Conservation (phyloP, 495 filamentous ascomycete genomes). For the Usnea hakonensis region DNA sequence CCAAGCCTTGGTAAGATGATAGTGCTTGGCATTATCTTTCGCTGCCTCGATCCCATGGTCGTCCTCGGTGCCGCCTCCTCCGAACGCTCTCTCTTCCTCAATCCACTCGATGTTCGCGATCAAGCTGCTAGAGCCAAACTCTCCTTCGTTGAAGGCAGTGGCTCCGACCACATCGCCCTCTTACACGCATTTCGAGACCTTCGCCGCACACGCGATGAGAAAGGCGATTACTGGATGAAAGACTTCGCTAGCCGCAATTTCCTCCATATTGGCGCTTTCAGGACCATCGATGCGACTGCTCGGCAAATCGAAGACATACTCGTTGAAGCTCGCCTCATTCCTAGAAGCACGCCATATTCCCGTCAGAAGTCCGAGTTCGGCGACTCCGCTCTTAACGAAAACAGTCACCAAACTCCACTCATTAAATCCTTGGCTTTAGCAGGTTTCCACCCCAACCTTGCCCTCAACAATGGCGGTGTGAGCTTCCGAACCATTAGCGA, state of each 20-base stretch:
- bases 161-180: conserved; percentile 47
- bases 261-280: conserved; percentile 36
- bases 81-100: conserved; percentile 39
- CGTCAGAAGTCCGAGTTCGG: conserved; percentile 35
- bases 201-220: conserved; percentile 28
- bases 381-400: conserved; percentile 39
- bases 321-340: conserved; percentile 37
- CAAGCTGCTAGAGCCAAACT: conserved; percentile 29
- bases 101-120: conserved; percentile 27
- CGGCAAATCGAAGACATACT: conserved; percentile 40
- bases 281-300: conserved; percentile 36
- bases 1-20: conserved; percentile 52
- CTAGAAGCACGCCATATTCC: conserved; percentile 23
- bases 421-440: conserved; percentile 45
- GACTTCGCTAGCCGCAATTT: conserved; percentile 33
- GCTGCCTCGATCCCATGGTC: conserved; percentile 53
- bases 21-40: conserved; percentile 51
- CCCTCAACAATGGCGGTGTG: conserved; percentile 29
- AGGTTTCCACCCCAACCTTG: conserved; percentile 45
- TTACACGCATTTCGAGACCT: conserved; percentile 45
- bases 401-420: conserved; percentile 39
- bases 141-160: conserved; percentile 35
- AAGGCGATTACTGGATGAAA: conserved; percentile 26
- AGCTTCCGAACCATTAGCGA: conserved; percentile 35
- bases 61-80: conserved; percentile 40